Evolutionary conservation across 164 flowering plant genomes (phyloP), one percentile per base, ranked within the genome.

Genomic region (Chloranthus sessilifolius): DNA sequence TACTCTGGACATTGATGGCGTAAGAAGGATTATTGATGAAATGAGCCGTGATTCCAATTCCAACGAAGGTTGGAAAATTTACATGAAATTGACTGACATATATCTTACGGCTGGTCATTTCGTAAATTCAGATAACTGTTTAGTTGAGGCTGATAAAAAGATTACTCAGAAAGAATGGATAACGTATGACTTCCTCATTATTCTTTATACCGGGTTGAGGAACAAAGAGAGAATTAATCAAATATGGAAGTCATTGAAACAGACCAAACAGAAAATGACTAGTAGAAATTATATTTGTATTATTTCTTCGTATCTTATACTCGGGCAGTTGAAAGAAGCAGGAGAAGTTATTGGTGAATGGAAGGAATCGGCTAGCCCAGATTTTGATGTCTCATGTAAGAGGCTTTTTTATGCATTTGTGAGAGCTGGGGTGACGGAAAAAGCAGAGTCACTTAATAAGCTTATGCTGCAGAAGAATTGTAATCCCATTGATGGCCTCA

Each of bases 181-280:
- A 48, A 81, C 88, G 0, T 94, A 94, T 43, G 99, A 89, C 63
- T 81, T 94, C 60, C 85, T 86, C 11, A 67, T 87, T 14, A 70
- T 89, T 46, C 68, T 86, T 31, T 64, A 79, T 60, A 81, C 83
- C 2, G 88, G 82, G 14, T 54, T 86, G 56, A 77, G 78, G 50
- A 71, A 81, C 59, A 82, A 77, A 61, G 85, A 73, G 19, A 83
- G 48, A 59, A 50, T 89, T 26, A 82, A 71, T 63, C 79, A 80
- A 50, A 85, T 89, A 53, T 94, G 97, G 90, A 79, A 76, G 44
- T 82, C 91, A 3, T 60, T 92, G 69, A 77, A 60, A 61, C 69
- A 70, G 92, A 74, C 89, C 0, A 63, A 67, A 37, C 84, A 77
- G 51, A 87, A 74, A 58, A 78, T 88, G 95, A 80, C 73, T 1